Conservation (phyloP, 2,329 filamentous ascomycete genomes). For the Colletotrichum agaves region DNA sequence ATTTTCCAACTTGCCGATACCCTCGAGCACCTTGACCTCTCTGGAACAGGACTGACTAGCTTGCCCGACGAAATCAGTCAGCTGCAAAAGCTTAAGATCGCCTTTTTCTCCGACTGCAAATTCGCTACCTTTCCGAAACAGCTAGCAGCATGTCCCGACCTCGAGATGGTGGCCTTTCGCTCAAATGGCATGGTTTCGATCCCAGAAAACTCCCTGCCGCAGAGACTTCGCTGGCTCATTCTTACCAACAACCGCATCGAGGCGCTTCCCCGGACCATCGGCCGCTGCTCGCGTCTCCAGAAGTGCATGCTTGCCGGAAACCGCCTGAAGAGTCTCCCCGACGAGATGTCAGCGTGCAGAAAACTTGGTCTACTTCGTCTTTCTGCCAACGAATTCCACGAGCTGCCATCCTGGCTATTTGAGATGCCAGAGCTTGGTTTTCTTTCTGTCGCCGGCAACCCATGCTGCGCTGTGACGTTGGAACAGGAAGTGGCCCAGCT, state of each 20-base stretch:
- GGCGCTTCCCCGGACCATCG: constrained; percentile 53
- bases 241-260: constrained; percentile 57
- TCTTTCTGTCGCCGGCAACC: constrained; percentile 59
- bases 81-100: constrained; percentile 56
- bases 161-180: constrained; percentile 63
- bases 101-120: constrained; percentile 58
- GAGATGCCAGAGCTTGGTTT: constrained; percentile 57
- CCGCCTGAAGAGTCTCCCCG: constrained; percentile 51
- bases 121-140: constrained; percentile 55
- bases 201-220: constrained; percentile 54
- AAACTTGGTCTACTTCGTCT: constrained; percentile 57
- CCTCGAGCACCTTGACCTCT: constrained; percentile 60
- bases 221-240: constrained; percentile 58
- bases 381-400: constrained; percentile 52
- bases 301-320: constrained; percentile 63
- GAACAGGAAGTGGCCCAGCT: constrained; percentile 42
- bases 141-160: constrained; percentile 53
- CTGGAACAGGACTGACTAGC: constrained; percentile 53
- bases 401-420: constrained; percentile 56
- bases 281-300: constrained; percentile 54
- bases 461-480: constrained; percentile 47
- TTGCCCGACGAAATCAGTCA: constrained; percentile 53
- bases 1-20: constrained; percentile 53
- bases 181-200: constrained; percentile 56
- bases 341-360: constrained; percentile 54